Evolutionary conservation across 768 basidiomycete species (phyloP).

Genomic region (Leccinum ochraceum): DNA sequence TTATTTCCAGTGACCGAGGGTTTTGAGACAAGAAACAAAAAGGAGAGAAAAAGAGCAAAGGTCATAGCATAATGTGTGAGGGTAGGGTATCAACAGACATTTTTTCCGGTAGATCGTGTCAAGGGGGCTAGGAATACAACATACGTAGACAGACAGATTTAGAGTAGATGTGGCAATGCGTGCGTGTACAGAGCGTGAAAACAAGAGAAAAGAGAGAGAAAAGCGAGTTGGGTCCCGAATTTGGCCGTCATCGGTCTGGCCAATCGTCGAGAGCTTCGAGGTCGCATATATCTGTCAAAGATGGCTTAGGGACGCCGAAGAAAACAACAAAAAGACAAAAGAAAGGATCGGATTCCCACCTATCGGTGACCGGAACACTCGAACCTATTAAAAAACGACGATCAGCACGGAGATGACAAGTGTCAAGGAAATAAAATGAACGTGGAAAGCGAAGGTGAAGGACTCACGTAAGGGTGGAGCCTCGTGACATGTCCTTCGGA

Average conservation of each 20-base stretch:
- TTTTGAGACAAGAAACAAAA: not conserved
- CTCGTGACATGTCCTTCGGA: slow-evolving; percentile 29
- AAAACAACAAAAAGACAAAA: not conserved
- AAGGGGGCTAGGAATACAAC: slow-evolving; percentile 22
- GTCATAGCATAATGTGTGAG: slow-evolving; percentile 13
- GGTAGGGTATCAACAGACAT: not conserved
- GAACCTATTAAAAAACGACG: slow-evolving; percentile 21
- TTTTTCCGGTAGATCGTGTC: slow-evolving; percentile 6
- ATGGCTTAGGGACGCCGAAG: slow-evolving; percentile 2
- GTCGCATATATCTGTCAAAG: slow-evolving; percentile 30
- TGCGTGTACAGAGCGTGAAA: slow-evolving; percentile 5
- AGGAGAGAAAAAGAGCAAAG: not conserved
- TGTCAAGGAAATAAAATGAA: not conserved
- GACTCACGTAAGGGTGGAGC: slow-evolving; percentile 32
- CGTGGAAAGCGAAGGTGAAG: not conserved
- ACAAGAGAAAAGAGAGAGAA: not conserved
- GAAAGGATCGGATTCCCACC: slow-evolving; percentile 18
- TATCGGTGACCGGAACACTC: slow-evolving; percentile 34
- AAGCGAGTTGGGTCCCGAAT: not conserved
- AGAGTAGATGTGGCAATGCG: slow-evolving; percentile 24
- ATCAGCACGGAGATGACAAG: slow-evolving; percentile 10
- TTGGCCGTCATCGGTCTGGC: slow-evolving; percentile 20
- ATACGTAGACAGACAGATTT: slow-evolving; percentile 17
- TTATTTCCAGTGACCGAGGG: slow-evolving; percentile 9
- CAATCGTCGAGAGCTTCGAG: slow-evolving; percentile 26